Conservation (phyloP, 495 filamentous ascomycete genomes). For the Platismatia glauca region DNA sequence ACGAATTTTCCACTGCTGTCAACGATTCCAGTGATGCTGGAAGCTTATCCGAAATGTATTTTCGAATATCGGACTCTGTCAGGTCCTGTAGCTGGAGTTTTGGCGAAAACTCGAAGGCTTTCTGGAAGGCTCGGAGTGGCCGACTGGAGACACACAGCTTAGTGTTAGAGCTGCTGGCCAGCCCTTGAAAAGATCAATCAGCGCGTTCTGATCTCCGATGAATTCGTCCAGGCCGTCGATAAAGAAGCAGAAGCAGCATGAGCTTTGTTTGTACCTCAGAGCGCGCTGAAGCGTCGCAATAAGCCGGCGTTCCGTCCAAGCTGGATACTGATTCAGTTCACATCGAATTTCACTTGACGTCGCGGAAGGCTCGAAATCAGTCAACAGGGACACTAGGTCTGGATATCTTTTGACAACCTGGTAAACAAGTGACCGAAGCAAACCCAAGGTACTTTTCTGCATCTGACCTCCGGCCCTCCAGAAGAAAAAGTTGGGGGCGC, state of each 20-base stretch:
- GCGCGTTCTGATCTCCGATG: neutral
- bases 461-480: neutral
- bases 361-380: too few relatives aligned
- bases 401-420: neutral
- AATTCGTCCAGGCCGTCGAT: neutral
- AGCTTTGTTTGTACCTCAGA: neutral
- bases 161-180: neutral
- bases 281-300: neutral
- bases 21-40: too few relatives aligned
- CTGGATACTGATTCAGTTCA: neutral
- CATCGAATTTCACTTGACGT: neutral
- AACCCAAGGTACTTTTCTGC: neutral
- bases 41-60: neutral
- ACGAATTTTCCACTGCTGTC: neutral
- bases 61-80: neutral
- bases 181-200: neutral
- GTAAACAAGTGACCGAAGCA: neutral
- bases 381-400: too few relatives aligned
- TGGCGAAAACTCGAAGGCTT: neutral
- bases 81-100: neutral
- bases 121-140: neutral
- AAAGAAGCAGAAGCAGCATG: neutral
- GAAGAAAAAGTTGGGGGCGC: neutral
- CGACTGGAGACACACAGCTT: neutral
- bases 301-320: neutral